These are phyloP conservation scores for Penicillium sp. DNA, from an alignment of 2,329 filamentous ascomycete species.

Conservation along the genomic window DNA sequence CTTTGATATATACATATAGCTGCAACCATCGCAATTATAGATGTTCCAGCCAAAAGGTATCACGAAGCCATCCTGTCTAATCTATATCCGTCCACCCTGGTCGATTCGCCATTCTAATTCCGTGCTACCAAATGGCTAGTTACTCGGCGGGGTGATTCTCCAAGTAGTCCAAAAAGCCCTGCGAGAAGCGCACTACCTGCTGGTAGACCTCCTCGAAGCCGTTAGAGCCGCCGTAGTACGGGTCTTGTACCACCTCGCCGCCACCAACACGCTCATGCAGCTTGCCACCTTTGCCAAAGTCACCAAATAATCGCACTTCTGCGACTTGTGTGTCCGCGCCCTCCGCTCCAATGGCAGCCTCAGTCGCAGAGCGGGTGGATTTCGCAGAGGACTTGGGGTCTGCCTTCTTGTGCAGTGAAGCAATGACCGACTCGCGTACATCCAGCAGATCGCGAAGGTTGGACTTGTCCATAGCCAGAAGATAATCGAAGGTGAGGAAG, in stretches of 20 bases:
- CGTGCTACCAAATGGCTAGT: too few species aligned
- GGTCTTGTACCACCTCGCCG: slow-evolving; percentile 72
- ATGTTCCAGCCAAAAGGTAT: too few species aligned
- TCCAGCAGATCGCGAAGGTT: slow-evolving; percentile 68
- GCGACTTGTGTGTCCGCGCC: slow-evolving; percentile 39
- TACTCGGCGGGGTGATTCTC: slow-evolving; percentile 20
- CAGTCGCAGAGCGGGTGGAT: slow-evolving; percentile 36
- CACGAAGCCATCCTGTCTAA: too few species aligned
- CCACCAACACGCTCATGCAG: slow-evolving; percentile 33
- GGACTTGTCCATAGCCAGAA: slow-evolving; percentile 86
- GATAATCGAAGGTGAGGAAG: slow-evolving; percentile 82
- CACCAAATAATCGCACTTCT: slow-evolving; percentile 74
- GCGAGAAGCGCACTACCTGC: slow-evolving; percentile 70
- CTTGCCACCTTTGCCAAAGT: slow-evolving; percentile 59
- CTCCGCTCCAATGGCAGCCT: slow-evolving; percentile 28
- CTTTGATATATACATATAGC: background rate
- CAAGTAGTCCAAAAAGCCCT: slow-evolving; percentile 64
- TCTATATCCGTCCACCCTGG: too few species aligned
- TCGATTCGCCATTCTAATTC: too few species aligned
- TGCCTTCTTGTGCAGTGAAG: slow-evolving; percentile 42
- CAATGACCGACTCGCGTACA: slow-evolving; percentile 49
- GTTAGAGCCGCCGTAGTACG: slow-evolving; percentile 81
- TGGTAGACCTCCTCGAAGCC: slow-evolving; percentile 84
- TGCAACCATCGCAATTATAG: too few species aligned
- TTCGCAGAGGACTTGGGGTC: slow-evolving; percentile 20